Conservation (phyloP, 2,329 filamentous ascomycete species). For the Cucurbitaria berberidis region DNA sequence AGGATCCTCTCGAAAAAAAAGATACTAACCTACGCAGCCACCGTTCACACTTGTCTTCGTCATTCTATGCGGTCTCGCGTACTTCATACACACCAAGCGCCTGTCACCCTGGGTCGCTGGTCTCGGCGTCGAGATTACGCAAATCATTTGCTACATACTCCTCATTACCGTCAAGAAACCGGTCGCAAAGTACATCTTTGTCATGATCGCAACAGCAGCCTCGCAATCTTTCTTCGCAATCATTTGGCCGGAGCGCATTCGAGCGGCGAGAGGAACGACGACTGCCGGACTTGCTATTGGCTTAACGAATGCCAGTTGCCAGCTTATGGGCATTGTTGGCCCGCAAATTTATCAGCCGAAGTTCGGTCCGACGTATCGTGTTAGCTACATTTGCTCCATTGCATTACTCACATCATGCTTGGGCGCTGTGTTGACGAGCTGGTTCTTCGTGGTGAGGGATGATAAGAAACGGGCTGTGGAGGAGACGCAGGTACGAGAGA, state of each 20-base stretch:
- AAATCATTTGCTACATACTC: slow-evolving; percentile 50
- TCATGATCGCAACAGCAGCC: slow-evolving; percentile 50
- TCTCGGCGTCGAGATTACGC: slow-evolving; percentile 36
- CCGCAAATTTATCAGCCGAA: slow-evolving; percentile 51
- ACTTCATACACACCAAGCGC: slow-evolving; percentile 27
- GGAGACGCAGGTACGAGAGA: background rate
- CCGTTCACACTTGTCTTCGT: slow-evolving; percentile 31
- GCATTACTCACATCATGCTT: slow-evolving; percentile 35
- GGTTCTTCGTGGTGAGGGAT: slow-evolving; percentile 21
- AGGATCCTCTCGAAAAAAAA: background rate
- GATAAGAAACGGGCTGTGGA: slow-evolving; percentile 14
- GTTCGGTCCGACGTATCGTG: slow-evolving; percentile 49
- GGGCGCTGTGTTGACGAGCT: slow-evolving; percentile 22
- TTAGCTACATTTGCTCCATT: slow-evolving; percentile 48
- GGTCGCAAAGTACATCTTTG: slow-evolving; percentile 49
- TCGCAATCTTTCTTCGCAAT: slow-evolving; percentile 50
- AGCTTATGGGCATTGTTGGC: slow-evolving; percentile 50
- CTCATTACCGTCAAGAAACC: slow-evolving; percentile 47
- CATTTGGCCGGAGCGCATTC: slow-evolving; percentile 52
- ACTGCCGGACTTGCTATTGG: slow-evolving; percentile 50
- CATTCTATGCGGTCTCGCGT: slow-evolving; percentile 24
- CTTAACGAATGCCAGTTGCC: slow-evolving; percentile 42
- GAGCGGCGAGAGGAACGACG: slow-evolving; percentile 49
- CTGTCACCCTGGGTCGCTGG: slow-evolving; percentile 31
- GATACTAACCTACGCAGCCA: slow-evolving; percentile 13